Conservation (phyloP, 805 yeast species). For the Dipodascus geniculatus region DNA sequence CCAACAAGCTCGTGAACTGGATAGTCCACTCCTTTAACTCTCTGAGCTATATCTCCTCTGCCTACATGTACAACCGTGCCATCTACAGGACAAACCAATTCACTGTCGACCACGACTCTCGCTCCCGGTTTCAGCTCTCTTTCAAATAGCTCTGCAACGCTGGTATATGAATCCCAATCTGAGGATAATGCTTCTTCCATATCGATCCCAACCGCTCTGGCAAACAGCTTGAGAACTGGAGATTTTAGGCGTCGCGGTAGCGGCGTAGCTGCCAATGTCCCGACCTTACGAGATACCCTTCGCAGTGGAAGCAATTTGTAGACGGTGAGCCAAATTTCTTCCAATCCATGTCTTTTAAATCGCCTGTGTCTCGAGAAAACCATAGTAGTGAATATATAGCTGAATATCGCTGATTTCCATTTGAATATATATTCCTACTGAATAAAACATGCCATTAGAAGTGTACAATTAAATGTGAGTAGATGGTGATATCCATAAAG, state of each 20-base stretch:
- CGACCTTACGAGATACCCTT: slow-evolving; percentile 89
- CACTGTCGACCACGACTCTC: slow-evolving; percentile 59
- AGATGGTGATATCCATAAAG: not conserved
- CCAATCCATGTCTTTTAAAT: too few relatives aligned
- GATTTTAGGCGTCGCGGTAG: slow-evolving; percentile 81
- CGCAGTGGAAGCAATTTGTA: slow-evolving; percentile 86
- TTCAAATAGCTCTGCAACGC: slow-evolving; percentile 85
- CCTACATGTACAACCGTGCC: slow-evolving; percentile 86
- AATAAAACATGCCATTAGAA: not conserved
- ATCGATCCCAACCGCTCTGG: slow-evolving; percentile 75
- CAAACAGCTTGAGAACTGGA: slow-evolving; percentile 69
- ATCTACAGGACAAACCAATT: slow-evolving; percentile 83
- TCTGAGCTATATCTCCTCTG: slow-evolving; percentile 56
- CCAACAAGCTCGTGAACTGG: slow-evolving; percentile 84
- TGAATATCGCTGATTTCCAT: too few relatives aligned
- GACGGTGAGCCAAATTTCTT: too few relatives aligned
- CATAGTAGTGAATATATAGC: too few relatives aligned
- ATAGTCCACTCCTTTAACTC: slow-evolving; percentile 93
- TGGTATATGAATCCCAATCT: slow-evolving; percentile 60
- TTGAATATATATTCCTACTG: too few relatives aligned
- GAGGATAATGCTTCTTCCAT: slow-evolving; percentile 81
- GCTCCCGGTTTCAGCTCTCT: slow-evolving; percentile 66
- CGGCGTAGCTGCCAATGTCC: slow-evolving; percentile 68
- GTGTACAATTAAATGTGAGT: not conserved
- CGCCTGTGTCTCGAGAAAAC: too few relatives aligned